Evolutionary conservation across 495 filamentous ascomycete species (phyloP), one percentile per base, ranked within the genome.

Genomic region (Extremus antarcticus): DNA sequence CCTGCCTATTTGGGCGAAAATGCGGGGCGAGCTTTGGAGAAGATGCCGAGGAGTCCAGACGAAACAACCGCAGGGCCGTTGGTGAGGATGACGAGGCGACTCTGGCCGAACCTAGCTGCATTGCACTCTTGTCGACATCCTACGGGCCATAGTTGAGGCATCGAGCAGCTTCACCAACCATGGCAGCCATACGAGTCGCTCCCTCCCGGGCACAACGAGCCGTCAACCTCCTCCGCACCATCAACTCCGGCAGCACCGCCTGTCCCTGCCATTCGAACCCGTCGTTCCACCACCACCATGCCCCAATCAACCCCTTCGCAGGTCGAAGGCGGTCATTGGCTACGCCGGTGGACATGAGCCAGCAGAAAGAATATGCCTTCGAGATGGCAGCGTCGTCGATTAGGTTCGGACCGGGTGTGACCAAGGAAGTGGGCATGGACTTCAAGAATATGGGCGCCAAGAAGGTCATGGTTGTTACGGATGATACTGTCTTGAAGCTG

Each of bases 341-440:
- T 35, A 90, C 87, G 0, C 90, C 90, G 0, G 68, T 79, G 9
- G 86, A 90, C 61, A 66, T 70, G 3, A 72, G 82, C 1, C 78
- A 81, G 53, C 80, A 90, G 66, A 95, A 91, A 68, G 92, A 98
- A 64, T 97, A 97, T 73, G 92, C 92, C 35, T 98, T 98, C 65
- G 91, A 98, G 70, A 95, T 98, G 90, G 92, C 85, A 1, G 87
- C 92, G 3, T 92, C 88, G 0, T 87, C 82, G 43, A 94, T 98
- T 65, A 84, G 94, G 16, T 98, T 95, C 62, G 92, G 92, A 0
- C 86, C 87, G 0, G 92, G 92, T 2, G 83, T 81, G n/a, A 98
- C 92, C 15, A 84, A 86, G 67, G 92, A 98, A 70, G 90, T 97
- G n/a, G 92, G 92, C 56, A 98, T 98, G 92, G 92, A 98, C 69